Conservation (phyloP, 805 yeast genomes). For the Monosporozyma aquatica region DNA sequence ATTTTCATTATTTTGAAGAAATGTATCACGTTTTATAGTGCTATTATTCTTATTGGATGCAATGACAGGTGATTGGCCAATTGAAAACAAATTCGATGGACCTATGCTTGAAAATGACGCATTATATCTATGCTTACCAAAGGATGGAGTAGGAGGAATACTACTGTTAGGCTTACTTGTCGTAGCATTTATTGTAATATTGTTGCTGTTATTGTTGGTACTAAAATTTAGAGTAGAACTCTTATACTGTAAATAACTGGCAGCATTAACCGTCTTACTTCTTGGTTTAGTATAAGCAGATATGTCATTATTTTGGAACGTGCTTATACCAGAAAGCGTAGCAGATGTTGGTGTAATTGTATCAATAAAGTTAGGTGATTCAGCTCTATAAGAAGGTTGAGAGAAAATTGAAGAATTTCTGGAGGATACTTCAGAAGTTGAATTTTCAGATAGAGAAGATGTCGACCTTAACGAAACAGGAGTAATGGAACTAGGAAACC, state of each 20-base stretch:
- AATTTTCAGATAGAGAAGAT: constrained; percentile 1
- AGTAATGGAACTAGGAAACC: background rate
- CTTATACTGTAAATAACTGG: constrained; percentile 1
- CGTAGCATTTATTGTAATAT: background rate
- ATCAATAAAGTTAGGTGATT: constrained; percentile 8
- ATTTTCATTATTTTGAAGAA: background rate
- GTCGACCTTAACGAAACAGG: constrained; percentile 4
- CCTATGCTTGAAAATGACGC: constrained; percentile 5
- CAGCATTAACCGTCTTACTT: constrained; percentile 2
- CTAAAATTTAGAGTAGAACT: background rate
- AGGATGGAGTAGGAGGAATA: constrained; percentile 6
- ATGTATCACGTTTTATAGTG: background rate
- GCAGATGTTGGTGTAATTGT: constrained; percentile 7
- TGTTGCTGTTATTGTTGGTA: background rate
- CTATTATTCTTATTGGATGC: background rate
- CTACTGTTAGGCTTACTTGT: background rate
- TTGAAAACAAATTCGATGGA: constrained; percentile 4
- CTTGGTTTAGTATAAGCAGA: background rate
- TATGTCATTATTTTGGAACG: background rate
- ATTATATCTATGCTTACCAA: constrained; percentile 2
- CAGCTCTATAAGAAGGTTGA: constrained; percentile 2
- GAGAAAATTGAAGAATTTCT: constrained; percentile 10
- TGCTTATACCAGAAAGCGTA: constrained; percentile 1
- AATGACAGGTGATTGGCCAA: constrained; percentile 3
- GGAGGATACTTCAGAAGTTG: constrained; percentile 5